Conservation (phyloP, 2,329 filamentous ascomycete genomes). For the Westerdykella ornata region DNA sequence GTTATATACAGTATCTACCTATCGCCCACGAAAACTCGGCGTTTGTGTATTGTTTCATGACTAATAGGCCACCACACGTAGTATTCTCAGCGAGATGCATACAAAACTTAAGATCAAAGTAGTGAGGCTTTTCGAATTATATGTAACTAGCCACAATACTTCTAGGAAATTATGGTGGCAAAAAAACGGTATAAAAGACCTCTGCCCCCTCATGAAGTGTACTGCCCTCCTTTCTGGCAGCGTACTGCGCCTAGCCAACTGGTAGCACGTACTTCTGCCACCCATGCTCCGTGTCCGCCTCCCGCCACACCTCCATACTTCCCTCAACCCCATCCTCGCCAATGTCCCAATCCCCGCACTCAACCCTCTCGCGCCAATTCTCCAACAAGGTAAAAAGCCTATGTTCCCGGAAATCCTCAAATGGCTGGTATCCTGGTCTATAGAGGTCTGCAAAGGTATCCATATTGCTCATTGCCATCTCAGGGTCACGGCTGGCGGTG, state of each 20-base stretch:
- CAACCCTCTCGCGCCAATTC: constrained; percentile 16
- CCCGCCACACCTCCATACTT: constrained; percentile 16
- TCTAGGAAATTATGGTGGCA: too few species aligned
- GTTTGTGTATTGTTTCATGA: too few species aligned
- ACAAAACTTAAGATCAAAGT: too few species aligned
- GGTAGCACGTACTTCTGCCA: constrained; percentile 12
- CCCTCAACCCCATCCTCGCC: constrained; percentile 11
- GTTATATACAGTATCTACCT: too few species aligned
- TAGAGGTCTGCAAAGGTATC: constrained; percentile 9
- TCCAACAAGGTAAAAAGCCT: constrained; percentile 10
- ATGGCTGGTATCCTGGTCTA: constrained; percentile 11
- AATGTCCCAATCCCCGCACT: constrained; percentile 16
- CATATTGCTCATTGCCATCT: neutral
- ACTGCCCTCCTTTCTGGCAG: too few species aligned
- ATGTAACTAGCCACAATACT: too few species aligned
- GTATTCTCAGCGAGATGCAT: too few species aligned
- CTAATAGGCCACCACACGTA: too few species aligned
- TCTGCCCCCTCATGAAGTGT: too few species aligned
- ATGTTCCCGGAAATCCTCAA: constrained; percentile 6
- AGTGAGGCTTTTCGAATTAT: too few species aligned
- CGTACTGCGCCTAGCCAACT: constrained; percentile 1
- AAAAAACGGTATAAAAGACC: too few species aligned
- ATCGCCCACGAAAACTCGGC: too few species aligned
- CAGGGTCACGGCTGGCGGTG: neutral
- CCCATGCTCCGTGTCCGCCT: constrained; percentile 11